A percentile compares a stretch with the other conserved stretches of the same genome.
Conservation (phyloP, 768 basidiomycete species). For the Tremella fuciformis region DNA sequence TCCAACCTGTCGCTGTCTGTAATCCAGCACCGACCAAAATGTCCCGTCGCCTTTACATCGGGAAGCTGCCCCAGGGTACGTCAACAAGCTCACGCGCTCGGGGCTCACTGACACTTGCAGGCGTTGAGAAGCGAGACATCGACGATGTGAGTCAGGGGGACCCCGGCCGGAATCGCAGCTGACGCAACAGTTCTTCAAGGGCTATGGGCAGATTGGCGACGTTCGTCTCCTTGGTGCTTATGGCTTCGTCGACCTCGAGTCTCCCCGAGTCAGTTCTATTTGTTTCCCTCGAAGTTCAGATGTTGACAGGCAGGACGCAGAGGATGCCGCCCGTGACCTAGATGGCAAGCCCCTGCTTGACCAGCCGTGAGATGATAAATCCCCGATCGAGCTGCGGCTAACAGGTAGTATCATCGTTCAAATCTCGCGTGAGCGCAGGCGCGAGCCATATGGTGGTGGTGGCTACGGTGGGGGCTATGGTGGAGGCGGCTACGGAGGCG, state of each 20-base stretch:
- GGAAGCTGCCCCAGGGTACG: too few relatives aligned
- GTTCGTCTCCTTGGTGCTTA: constrained; percentile 95
- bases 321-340: constrained; percentile 82
- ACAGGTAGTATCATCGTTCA: constrained; percentile 81
- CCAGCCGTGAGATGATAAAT: constrained; percentile 60
- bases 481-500: not conserved
- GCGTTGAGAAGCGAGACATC: constrained; percentile 48
- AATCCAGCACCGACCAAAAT: too few relatives aligned
- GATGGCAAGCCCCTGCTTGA: constrained; percentile 90
- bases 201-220: constrained; percentile 82
- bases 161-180: not conserved
- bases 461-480: constrained; percentile 36
- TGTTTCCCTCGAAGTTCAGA: not conserved
- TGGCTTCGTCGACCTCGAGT: constrained; percentile 96
- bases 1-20: too few relatives aligned
- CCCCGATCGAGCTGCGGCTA: not conserved
- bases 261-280: constrained; percentile 61
- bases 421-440: constrained; percentile 88
- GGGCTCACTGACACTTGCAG: constrained; percentile 12
- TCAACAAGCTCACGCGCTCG: too few relatives aligned
- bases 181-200: constrained; percentile 62
- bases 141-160: constrained; percentile 34
- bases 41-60: too few relatives aligned
- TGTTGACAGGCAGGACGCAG: constrained; percentile 69
- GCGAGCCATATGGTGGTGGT: constrained; percentile 66